Base-by-base conservation (phyloP, 2,329 filamentous ascomycete species). In the Claviceps sp. region DNA sequence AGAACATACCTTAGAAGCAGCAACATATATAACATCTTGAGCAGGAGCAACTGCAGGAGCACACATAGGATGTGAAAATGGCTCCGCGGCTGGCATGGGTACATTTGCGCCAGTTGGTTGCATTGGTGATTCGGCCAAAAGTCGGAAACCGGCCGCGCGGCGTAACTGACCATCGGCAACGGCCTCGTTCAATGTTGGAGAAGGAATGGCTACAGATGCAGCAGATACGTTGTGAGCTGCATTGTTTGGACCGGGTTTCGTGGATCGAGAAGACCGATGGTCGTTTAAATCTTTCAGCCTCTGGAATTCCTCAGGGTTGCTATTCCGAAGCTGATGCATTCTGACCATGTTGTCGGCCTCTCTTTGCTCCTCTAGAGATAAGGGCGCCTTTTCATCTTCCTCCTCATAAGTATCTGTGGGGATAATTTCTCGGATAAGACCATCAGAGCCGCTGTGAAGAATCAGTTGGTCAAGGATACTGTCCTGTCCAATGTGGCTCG, bases 371-470 rank as follows among this genome's bases (percentile, higher is more conserved):
- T 85, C 79, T 0, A 71, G 69, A 0, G 80, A 82, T 22, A 90
- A 64, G 17, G 59, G 58, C 1, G 60, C 61, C 13, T 74, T 73
- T 48, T 82, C 68, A 52, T 85, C 83, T 56, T 89, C 83, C 56
- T 79, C 74, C 56, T 86, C 82, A 57, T 88, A 88, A 0, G 83
- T 83, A 57, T 91, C 84, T 0, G 83, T 85, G 40, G 83, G 76
- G 3, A 78, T 73, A 52, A 91, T 81, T 1, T 69, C 69, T 13
- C 72, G 67, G 47, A 86, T 76, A 8, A 67, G 65, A 11, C 34
- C 49, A 22, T 16, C 45, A 11, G 17, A 36, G 36, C 29, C 6
- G n/a, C 67, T 54, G 1, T 61, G 64, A 51, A 59, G 62, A 47
- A 77, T 64, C 3, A 81, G 61, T 8, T 64, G 66, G 53, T 77